Conservation (phyloP, 148 eudicot species). For the Polygonum maritimum region DNA sequence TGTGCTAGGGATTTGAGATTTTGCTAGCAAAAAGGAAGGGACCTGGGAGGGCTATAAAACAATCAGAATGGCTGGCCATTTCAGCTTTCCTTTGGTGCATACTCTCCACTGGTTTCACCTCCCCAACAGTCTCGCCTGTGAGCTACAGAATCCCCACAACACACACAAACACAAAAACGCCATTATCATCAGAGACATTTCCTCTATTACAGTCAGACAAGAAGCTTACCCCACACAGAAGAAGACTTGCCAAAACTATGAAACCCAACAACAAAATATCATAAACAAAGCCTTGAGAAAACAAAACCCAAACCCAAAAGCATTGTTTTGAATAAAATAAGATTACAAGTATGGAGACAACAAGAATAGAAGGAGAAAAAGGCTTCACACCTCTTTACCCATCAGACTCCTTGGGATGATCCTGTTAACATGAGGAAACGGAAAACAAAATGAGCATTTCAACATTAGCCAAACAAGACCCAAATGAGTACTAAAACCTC, state of each 20-base stretch:
- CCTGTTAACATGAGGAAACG: neutral
- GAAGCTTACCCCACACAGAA: neutral
- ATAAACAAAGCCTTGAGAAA: neutral
- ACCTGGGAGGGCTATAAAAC: slow-evolving; percentile 17
- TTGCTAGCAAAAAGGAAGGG: neutral
- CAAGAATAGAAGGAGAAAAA: neutral
- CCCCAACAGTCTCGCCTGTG: slow-evolving; percentile 21
- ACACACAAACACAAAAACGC: neutral
- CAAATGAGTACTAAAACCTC: neutral
- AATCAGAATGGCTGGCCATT: slow-evolving; percentile 24
- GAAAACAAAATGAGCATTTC: neutral
- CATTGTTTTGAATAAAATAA: neutral
- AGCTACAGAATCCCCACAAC: slow-evolving; percentile 6
- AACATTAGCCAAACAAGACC: neutral
- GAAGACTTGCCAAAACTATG: neutral
- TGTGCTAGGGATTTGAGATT: neutral
- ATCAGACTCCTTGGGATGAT: slow-evolving; percentile 10
- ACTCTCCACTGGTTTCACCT: slow-evolving; percentile 17
- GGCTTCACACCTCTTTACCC: slow-evolving; percentile 9
- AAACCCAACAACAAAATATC: neutral
- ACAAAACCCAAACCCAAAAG: neutral
- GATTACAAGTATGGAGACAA: neutral
- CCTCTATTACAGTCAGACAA: neutral
- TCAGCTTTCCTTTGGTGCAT: slow-evolving; percentile 29
- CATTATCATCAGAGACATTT: neutral